Percentiles rank a stretch among this genome's conserved stretches.
These are phyloP conservation scores for Withania somnifera DNA, from an alignment of 305 asterid genomes.

Conservation along the genomic window DNA sequence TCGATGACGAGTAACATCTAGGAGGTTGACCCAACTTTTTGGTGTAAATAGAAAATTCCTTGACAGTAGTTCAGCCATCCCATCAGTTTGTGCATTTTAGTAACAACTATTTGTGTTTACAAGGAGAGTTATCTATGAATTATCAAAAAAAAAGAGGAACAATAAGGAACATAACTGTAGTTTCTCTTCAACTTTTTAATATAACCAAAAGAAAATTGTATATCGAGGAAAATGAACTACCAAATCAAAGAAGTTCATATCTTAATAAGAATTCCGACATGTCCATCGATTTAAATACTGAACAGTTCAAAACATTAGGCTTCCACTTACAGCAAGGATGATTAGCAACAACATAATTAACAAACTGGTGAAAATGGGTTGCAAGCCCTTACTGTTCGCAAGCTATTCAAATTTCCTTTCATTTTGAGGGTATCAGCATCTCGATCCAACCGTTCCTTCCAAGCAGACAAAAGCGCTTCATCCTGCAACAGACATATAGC, in stretches of 20 bases:
- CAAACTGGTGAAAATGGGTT: not conserved
- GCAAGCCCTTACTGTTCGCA: constrained; percentile 44
- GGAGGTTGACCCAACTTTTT: not conserved
- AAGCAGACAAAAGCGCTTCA: constrained; percentile 48
- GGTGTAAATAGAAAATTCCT: not conserved
- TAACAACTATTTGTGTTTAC: not conserved
- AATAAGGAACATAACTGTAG: not conserved
- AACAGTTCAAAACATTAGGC: not conserved
- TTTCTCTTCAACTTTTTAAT: not conserved
- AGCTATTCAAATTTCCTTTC: constrained; percentile 52
- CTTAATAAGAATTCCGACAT: not conserved
- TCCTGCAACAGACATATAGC: constrained; percentile 34
- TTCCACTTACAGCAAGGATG: not conserved
- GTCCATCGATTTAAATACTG: not conserved
- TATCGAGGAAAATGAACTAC: not conserved
- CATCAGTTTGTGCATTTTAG: not conserved
- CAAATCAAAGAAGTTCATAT: not conserved
- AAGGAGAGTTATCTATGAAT: not conserved
- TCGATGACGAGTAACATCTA: not conserved
- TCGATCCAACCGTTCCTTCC: constrained; percentile 66
- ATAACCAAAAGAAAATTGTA: not conserved
- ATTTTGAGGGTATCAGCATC: constrained; percentile 61
- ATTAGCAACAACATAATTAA: not conserved
- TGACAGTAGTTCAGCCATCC: not conserved
- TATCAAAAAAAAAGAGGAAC: not conserved